Evolutionary conservation across 2,329 filamentous ascomycete species (phyloP), one percentile per base, ranked within the genome.

Genomic region (Didymella sp.): DNA sequence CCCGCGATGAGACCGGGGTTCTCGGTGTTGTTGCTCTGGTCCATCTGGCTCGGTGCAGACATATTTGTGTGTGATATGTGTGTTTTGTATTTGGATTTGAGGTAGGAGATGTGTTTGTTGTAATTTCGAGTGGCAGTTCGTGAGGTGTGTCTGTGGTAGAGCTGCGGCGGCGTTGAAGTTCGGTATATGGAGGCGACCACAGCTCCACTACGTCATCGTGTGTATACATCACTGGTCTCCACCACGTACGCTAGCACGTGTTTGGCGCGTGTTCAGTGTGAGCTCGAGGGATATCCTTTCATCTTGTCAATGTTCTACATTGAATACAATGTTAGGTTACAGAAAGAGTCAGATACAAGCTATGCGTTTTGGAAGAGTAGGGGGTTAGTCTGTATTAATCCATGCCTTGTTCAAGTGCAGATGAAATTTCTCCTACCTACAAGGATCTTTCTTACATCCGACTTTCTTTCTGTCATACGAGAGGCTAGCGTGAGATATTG

Each of bases 1-100:
- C 84, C 82, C 56, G 82, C 79, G 40, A 90, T 69, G 61, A 91
- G 85, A 41, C 86, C 82, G 19, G 87, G 84, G 58, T 85, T 78
- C 58, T 69, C 67, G 54, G 67, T 62, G 56, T 68, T 64, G 51
- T 66, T 62, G 40, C 27, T 35, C 22, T 41, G 15, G 38, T 42
- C 47, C 41, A 24, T 33, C 42, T 37, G 53, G 53, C n/a, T 51
- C 12, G 21, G 53, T 27, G 64, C 61, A 5, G 71, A 70, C 69
- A 70, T 71, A 28, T 17, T 61, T 35, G 13, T 30, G 22, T 48
- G 9, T 51, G 33, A 17, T 19, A 4, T 51, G 31, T 35, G 30
- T 42, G 19, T 28, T 19, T 5, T 42, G 19, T 28, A 15, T 5
- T 21, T 33, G 11, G 12, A n/a, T 27, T 4, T 3, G 6, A 35